phyloP scores from a whole-genome alignment of 2,329 filamentous ascomycete genomes.

The Rutstroemia sp. region DNA sequence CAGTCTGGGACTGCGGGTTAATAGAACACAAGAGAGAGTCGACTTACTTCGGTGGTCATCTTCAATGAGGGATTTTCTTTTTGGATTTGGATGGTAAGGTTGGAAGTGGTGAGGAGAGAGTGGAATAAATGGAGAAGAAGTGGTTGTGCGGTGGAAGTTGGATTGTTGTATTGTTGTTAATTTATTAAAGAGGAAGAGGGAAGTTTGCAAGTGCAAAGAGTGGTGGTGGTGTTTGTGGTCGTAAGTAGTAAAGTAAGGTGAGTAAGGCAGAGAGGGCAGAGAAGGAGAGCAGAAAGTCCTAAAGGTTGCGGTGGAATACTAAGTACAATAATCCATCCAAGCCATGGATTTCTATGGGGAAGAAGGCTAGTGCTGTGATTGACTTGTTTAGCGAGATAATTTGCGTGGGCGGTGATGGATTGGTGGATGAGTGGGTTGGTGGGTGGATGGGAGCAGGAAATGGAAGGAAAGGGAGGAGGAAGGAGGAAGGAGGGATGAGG shows the following conservation, averaged over 20 bases:
- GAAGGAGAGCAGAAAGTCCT: not conserved
- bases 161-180: not conserved
- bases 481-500: too few species aligned
- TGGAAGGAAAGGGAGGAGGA: too few species aligned
- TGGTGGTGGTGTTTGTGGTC: not conserved
- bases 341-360: not conserved
- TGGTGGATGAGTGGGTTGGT: too few species aligned
- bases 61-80: slow-evolving; percentile 5
- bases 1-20: not conserved
- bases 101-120: slow-evolving; percentile 10
- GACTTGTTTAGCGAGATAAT: not conserved
- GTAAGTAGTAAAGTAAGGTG: not conserved
- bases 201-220: slow-evolving; percentile 14
- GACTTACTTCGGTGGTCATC: slow-evolving; percentile 33
- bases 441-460: not conserved
- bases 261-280: not conserved
- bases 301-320: not conserved
- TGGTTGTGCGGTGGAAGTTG: not conserved
- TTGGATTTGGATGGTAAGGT: slow-evolving; percentile 3
- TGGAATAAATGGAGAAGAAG: not conserved
- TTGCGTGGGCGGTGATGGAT: not conserved
- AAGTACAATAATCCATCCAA: not conserved
- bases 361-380: not conserved
- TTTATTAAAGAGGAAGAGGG: slow-evolving; percentile 15
- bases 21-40: slow-evolving; percentile 10